Evolutionary conservation across 1,284 basidiomycete species (phyloP).

Genomic region (Microbotryum intermedium): DNA sequence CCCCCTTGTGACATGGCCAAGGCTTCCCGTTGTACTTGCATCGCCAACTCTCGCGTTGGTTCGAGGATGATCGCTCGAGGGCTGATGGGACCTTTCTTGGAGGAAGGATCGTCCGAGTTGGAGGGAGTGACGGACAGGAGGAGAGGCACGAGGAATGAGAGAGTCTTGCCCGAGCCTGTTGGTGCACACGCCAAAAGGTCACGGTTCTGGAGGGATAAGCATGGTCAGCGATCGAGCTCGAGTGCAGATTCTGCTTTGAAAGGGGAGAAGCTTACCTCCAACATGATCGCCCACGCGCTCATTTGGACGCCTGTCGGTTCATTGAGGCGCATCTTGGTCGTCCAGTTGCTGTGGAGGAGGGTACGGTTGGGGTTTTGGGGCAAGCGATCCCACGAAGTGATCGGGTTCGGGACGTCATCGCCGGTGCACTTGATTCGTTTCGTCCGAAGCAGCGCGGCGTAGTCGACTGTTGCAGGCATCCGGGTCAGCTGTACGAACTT

Average conservation of each 20-base stretch:
- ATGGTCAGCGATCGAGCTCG: neutral
- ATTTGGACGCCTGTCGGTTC: slow-evolving; percentile 40
- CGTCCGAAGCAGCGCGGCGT: slow-evolving; percentile 9
- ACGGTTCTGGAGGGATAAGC: slow-evolving; percentile 46
- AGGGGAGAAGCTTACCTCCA: slow-evolving; percentile 27
- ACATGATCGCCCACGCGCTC: slow-evolving; percentile 39
- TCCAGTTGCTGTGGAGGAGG: slow-evolving; percentile 81
- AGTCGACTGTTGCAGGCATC: slow-evolving; percentile 1
- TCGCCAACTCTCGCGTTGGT: slow-evolving; percentile 91
- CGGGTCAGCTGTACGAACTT: neutral
- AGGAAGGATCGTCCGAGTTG: slow-evolving; percentile 25
- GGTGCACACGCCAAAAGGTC: slow-evolving; percentile 87
- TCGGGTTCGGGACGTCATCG: slow-evolving; percentile 40
- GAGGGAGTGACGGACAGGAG: slow-evolving; percentile 43
- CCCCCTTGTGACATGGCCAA: slow-evolving; percentile 70
- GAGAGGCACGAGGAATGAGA: slow-evolving; percentile 77
- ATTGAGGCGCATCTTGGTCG: slow-evolving; percentile 44
- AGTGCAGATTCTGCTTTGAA: neutral
- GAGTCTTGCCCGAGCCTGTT: slow-evolving; percentile 88
- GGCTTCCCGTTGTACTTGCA: slow-evolving; percentile 90
- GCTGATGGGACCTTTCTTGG: neutral
- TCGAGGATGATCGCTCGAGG: slow-evolving; percentile 56
- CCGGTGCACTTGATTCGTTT: slow-evolving; percentile 38
- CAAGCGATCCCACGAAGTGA: slow-evolving; percentile 37
- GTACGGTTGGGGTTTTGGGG: neutral